Evolutionary conservation across 139 green algal species (phyloP), one percentile per base, ranked within the genome.

Genomic region (Pedinophyceae sp.): DNA sequence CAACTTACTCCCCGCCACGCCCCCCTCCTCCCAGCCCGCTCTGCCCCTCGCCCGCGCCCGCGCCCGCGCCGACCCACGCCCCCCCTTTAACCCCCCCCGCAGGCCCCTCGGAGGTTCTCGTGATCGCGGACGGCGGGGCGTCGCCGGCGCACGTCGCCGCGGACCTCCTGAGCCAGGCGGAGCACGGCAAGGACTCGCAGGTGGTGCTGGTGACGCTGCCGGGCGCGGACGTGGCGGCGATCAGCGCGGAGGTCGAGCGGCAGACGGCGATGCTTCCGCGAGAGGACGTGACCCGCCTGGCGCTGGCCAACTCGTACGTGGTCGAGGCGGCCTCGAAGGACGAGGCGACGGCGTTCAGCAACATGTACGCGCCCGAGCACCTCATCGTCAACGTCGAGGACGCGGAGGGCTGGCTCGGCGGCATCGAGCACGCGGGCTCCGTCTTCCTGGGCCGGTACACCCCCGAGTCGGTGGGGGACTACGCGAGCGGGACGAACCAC

Each of bases 401-500:
- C 54, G 80, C 87, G 3, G 84, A 95, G 70, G 62, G 64, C 2
- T 93, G 76, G 78, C 69, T 98, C 60, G 73, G 76, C 0, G 54
- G 68, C 20, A 63, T 98, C 10, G 65, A 87, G 52, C 91, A 96
- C 55, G 89, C 89, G 5, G 90, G 90, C 15, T 89, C 73, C 10
- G 69, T 97, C 2, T 98, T 98, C 68, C 63, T 97, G 55, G 90
- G 90, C 2, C 50, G 55, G 53, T 93, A 76, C 72, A 98, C 91
- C 0, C 91, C 91, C 2, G 91, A 98, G 76, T 87, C 68, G 22
- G 89, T 98, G 24, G 91, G 91, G 15, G 91, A 98, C 74, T 98
- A 98, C 63, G 91, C 91, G 26, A 88, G 72, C 27, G 90, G 91
- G 46, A 98, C 91, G 45, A 98, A 98, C 76, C 91, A 98, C 72